Percentiles rank a stretch among this genome's conserved stretches.
phyloP scores from a whole-genome alignment of 2,329 filamentous ascomycete species.

The Talaromyces verruculosus region DNA sequence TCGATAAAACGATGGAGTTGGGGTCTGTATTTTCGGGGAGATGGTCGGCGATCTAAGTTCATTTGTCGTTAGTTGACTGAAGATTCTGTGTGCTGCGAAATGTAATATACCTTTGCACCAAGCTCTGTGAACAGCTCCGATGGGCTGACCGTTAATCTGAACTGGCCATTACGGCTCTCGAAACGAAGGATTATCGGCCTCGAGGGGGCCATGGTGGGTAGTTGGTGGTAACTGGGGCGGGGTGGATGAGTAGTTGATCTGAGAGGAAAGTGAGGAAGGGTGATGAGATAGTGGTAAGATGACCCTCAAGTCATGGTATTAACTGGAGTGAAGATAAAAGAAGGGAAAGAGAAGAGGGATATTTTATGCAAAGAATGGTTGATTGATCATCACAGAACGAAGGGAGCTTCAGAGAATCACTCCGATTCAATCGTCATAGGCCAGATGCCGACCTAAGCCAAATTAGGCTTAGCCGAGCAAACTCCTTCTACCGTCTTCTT shows the following conservation, averaged over 20 bases:
- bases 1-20: constrained; percentile 58
- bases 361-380: neutral
- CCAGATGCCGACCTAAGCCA: neutral
- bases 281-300: neutral
- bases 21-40: constrained; percentile 58
- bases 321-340: too few species aligned
- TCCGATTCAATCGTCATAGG: constrained; percentile 8
- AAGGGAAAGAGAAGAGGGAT: neutral
- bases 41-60: constrained; percentile 56
- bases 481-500: neutral
- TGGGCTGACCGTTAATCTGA: constrained; percentile 76
- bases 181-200: constrained; percentile 77
- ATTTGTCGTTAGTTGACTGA: constrained; percentile 15
- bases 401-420: neutral
- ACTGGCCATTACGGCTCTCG: constrained; percentile 88
- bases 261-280: neutral
- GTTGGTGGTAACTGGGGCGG: neutral
- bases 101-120: constrained; percentile 44
- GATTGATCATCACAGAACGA: constrained; percentile 4
- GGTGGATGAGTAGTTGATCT: neutral
- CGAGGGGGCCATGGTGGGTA: constrained; percentile 36
- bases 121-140: constrained; percentile 68
- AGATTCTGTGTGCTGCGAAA: constrained; percentile 23
- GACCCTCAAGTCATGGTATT: neutral
- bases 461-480: neutral